Evolutionary conservation across 345 rosid species (phyloP).

Genomic region (Citrus cavaleriei): DNA sequence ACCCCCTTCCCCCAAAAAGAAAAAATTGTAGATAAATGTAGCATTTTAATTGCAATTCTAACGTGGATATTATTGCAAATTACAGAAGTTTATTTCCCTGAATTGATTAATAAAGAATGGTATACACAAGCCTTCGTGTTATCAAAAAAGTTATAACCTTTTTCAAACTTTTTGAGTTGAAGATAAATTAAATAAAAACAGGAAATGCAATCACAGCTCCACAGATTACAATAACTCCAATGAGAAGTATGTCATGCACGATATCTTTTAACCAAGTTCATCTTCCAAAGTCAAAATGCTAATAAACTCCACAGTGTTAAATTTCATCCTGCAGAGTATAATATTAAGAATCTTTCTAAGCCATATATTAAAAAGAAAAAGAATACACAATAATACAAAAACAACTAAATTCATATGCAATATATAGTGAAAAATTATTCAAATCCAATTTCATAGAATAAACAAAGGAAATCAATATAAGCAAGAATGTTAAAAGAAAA

Average conservation of each 20-base stretch:
- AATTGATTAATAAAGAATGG: background rate
- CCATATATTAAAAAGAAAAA: background rate
- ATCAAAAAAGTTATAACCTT: background rate
- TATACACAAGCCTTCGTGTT: background rate
- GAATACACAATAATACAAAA: background rate
- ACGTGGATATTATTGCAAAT: background rate
- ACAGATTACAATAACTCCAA: background rate
- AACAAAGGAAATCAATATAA: background rate
- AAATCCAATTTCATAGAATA: background rate
- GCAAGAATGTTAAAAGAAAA: background rate
- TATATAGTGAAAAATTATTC: background rate
- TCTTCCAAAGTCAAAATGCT: background rate
- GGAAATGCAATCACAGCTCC: background rate
- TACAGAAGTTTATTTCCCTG: background rate
- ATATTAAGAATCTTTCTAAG: background rate
- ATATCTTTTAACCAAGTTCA: background rate
- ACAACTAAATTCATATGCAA: background rate
- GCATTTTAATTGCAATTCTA: background rate
- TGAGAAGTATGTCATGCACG: background rate
- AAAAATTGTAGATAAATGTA: background rate
- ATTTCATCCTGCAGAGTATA: background rate
- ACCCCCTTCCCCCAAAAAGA: background rate
- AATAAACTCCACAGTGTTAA: background rate
- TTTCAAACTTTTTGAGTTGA: background rate
- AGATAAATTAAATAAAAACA: background rate